Conservation (phyloP, 202 grass and related monocot genomes). For the Carex arenaria region DNA sequence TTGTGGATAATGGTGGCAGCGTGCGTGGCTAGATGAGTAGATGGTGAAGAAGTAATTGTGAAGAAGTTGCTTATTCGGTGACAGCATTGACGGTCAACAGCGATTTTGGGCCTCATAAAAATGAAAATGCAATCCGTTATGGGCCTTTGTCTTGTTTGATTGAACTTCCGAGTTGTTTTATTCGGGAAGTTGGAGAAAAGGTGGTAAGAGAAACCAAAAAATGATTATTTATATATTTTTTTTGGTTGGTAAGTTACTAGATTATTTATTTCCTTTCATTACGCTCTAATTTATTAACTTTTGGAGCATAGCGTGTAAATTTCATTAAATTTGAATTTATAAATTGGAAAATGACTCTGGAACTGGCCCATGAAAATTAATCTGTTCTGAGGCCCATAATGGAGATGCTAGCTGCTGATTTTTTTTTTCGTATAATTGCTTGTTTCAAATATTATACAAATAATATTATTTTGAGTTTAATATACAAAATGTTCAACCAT, state of each 20-base stretch:
- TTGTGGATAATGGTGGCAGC: constrained; percentile 10
- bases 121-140: not conserved
- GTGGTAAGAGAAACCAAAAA: not conserved
- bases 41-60: not conserved
- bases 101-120: not conserved
- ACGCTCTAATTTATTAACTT: not conserved
- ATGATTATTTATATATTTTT: not conserved
- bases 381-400: too few relatives aligned
- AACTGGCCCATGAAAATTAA: too few relatives aligned
- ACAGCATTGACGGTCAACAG: not conserved
- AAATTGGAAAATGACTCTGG: too few relatives aligned
- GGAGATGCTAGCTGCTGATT: too few relatives aligned
- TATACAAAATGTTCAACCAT: too few relatives aligned
- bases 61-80: not conserved
- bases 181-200: not conserved
- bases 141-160: not conserved
- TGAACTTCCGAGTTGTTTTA: not conserved
- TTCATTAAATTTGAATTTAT: not conserved
- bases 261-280: not conserved
- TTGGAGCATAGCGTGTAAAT: not conserved
- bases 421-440: too few relatives aligned
- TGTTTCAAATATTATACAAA: too few relatives aligned
- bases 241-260: not conserved
- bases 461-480: too few relatives aligned
- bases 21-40: not conserved